phyloP scores from a whole-genome alignment of 2,329 filamentous ascomycete species.

The Zalaria sp. region DNA sequence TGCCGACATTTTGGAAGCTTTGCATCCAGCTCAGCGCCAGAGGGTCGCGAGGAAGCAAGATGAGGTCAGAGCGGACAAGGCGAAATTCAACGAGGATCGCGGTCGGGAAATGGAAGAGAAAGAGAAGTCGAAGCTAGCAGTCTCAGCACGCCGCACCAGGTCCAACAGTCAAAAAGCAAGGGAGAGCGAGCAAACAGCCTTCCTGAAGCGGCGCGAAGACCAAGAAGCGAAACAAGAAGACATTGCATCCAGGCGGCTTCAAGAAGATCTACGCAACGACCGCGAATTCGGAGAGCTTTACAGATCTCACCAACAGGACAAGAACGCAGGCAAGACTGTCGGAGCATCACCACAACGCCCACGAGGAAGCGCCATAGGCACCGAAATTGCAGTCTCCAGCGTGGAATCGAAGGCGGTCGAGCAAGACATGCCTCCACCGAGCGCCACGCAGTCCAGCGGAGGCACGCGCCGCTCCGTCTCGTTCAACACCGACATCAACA shows the following conservation, averaged over 20 bases:
- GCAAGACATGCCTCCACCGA: too few relatives aligned
- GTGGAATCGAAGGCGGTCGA: too few relatives aligned
- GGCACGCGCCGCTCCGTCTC: too few relatives aligned
- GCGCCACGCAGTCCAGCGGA: too few relatives aligned
- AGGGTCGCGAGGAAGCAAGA: background rate
- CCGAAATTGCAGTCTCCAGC: background rate
- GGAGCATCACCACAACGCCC: conserved; percentile 1
- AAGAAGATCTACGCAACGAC: conserved; percentile 1
- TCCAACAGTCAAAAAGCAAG: conserved; percentile 1
- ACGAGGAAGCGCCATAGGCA: conserved; percentile 3
- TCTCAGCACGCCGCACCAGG: background rate
- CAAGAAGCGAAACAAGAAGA: background rate
- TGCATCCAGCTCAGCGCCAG: background rate
- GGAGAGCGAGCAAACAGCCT: background rate
- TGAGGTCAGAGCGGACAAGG: background rate
- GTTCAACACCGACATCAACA: too few relatives aligned
- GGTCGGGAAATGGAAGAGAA: background rate
- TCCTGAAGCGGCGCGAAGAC: background rate
- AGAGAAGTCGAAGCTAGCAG: background rate
- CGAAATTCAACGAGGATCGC: background rate
- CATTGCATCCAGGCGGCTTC: conserved; percentile 1
- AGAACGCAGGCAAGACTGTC: background rate
- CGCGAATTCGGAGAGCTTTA: background rate
- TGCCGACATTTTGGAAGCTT: background rate
- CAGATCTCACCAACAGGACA: conserved; percentile 1